Conservation (phyloP, 768 basidiomycete genomes). For the Termitomyces eurrhizus region DNA sequence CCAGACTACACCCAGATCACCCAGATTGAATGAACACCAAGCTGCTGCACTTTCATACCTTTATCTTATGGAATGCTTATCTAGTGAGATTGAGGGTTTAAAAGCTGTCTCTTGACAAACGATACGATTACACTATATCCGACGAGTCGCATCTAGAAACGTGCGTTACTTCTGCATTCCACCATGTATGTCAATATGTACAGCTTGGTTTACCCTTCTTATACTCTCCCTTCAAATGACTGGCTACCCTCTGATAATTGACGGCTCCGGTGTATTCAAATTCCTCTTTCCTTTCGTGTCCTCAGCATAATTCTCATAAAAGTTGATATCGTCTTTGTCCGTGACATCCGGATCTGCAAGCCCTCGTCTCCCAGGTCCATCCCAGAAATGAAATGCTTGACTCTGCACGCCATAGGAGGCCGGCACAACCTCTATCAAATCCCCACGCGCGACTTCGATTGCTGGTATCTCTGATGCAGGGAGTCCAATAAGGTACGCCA, state of each 20-base stretch:
- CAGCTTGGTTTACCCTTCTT: not conserved
- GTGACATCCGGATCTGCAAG: constrained; percentile 27
- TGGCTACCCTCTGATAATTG: not conserved
- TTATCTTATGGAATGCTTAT: not conserved
- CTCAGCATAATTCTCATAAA: constrained; percentile 88
- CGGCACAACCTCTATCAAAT: constrained; percentile 90
- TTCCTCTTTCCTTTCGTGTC: constrained; percentile 62
- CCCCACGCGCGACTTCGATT: constrained; percentile 94
- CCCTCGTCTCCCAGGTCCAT: constrained; percentile 68
- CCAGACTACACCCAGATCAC: not conserved
- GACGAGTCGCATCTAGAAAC: not conserved
- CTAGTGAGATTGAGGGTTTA: not conserved
- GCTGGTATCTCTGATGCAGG: constrained; percentile 96
- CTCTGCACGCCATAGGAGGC: constrained; percentile 88
- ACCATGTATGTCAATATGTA: not conserved
- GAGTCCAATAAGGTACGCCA: constrained; percentile 90
- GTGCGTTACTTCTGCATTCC: not conserved
- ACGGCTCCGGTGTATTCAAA: constrained; percentile 17
- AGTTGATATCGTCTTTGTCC: constrained; percentile 62
- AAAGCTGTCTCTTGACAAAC: not conserved
- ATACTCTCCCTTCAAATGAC: not conserved
- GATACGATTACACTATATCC: not conserved
- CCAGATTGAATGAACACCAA: constrained; percentile 12
- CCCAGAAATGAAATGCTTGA: constrained; percentile 91
- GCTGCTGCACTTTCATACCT: not conserved